Evolutionary conservation across 768 basidiomycete genomes (phyloP).

Genomic region (Rhizopogon vulgaris): DNA sequence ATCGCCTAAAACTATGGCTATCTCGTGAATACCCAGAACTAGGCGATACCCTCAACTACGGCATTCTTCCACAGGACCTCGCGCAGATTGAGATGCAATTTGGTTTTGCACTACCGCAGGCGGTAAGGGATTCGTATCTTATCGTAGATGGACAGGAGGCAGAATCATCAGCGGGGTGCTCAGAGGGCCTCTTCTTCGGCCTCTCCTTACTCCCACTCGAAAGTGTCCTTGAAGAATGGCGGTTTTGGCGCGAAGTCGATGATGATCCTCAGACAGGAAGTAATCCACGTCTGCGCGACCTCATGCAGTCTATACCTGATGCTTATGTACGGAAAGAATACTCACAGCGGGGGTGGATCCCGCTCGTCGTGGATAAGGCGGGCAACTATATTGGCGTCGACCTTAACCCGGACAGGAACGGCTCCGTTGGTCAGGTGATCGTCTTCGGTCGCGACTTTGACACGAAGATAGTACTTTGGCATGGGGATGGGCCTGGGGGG

Average conservation of each 20-base stretch:
- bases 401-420: conserved; percentile 76
- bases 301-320: conserved; percentile 87
- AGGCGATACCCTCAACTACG: conserved; percentile 92
- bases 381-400: conserved; percentile 98
- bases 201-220: conserved; percentile 88
- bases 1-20: conserved; percentile 78
- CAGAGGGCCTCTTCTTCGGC: conserved; percentile 94
- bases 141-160: conserved; percentile 91
- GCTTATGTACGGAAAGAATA: conserved; percentile 87
- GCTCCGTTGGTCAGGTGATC: conserved; percentile 86
- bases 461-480: conserved; percentile 92
- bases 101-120: conserved; percentile 75
- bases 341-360: conserved; percentile 94
- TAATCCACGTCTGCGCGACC: conserved; percentile 61
- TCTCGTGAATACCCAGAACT: conserved; percentile 87
- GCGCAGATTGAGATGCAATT: conserved; percentile 79
- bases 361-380: conserved; percentile 85
- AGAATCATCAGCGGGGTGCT: conserved; percentile 79
- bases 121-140: conserved; percentile 88
- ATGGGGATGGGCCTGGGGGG: conserved; percentile 83
- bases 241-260: conserved; percentile 93
- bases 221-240: conserved; percentile 92
- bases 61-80: conserved; percentile 75
- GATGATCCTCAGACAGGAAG: conserved; percentile 81
- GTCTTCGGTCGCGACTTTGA: conserved; percentile 99